Percentiles rank a stretch among this genome's conserved stretches.
phyloP scores from a whole-genome alignment of 805 yeast genomes.

The Wickerhamomyces mucosus region DNA sequence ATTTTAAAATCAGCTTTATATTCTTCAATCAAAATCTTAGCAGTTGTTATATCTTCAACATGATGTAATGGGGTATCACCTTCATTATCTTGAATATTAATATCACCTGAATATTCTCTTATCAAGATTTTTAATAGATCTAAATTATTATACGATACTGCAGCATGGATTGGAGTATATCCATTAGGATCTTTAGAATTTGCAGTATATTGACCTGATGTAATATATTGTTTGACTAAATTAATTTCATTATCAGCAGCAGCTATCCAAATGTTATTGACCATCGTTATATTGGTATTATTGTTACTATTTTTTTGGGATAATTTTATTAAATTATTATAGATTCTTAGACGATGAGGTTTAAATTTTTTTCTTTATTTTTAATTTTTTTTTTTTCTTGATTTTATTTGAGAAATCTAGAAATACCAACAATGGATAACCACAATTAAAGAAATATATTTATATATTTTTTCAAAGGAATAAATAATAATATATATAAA shows the following conservation, averaged over 20 bases:
- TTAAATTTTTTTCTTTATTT: background rate
- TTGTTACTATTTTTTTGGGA: background rate
- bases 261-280: constrained; percentile 80
- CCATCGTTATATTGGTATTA: constrained; percentile 5
- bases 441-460: too few relatives aligned
- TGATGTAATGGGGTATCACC: constrained; percentile 96
- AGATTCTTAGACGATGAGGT: background rate
- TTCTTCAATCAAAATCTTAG: constrained; percentile 56
- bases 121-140: constrained; percentile 55
- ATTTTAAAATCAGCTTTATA: constrained; percentile 56
- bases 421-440: background rate
- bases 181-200: constrained; percentile 86
- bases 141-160: constrained; percentile 82
- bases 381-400: too few relatives aligned
- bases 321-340: too few relatives aligned
- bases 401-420: background rate
- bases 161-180: constrained; percentile 95
- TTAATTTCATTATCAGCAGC: constrained; percentile 74
- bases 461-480: too few relatives aligned
- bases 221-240: constrained; percentile 47
- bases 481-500: too few relatives aligned
- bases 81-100: constrained; percentile 75
- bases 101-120: constrained; percentile 53
- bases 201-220: constrained; percentile 44
- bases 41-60: constrained; percentile 62